Evolutionary conservation across 768 basidiomycete species (phyloP), one percentile per base, ranked within the genome.

Genomic region (Imleria badia): DNA sequence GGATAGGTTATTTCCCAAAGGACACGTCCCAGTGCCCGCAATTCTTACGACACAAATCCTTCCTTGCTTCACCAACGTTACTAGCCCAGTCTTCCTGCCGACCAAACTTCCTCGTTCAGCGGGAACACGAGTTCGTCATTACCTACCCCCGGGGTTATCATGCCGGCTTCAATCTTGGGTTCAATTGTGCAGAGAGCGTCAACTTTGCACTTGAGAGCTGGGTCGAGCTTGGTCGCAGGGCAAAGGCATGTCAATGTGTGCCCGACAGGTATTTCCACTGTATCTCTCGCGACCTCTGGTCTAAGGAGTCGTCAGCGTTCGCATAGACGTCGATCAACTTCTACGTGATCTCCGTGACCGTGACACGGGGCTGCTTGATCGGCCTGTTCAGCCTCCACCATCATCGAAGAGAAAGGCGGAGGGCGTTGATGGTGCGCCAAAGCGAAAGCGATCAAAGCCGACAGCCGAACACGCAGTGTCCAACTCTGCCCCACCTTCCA

Each of bases 181-280:
- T 97, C 66, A 98, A 98, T 65, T 97, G 94, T 63, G 96, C 96
- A 2, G 96, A 98, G 73, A 93, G 91, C 59, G 92, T 97, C 64
- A 98, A 98, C 68, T 98, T 98, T 67, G 96, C 96, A 0, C 76
- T 97, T 26, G 91, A 97, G 40, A 91, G 89, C 59, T 98, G 95
- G 95, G 72, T 98, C 6, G 92, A 94, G 39, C 72, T 95, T 19
- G 96, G 94, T 1, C 78, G 91, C 52, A 82, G 79, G 51, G 95
- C 96, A 8, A 84, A 85, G 57, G 83, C 77, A 5, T 92, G 91
- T 61, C 74, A 81, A 62, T 91, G 89, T 63, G 78, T 90, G n/a
- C 67, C 75, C 48, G 85, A 86, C 66, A 92, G 90, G 90, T 87
- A 60, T 20, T 71, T 42, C 15, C 20, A 22, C n/a, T 38, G 51